These are phyloP conservation scores for Pichia sp. DNA, from an alignment of 1,139 yeast genomes.

Conservation along the genomic window DNA sequence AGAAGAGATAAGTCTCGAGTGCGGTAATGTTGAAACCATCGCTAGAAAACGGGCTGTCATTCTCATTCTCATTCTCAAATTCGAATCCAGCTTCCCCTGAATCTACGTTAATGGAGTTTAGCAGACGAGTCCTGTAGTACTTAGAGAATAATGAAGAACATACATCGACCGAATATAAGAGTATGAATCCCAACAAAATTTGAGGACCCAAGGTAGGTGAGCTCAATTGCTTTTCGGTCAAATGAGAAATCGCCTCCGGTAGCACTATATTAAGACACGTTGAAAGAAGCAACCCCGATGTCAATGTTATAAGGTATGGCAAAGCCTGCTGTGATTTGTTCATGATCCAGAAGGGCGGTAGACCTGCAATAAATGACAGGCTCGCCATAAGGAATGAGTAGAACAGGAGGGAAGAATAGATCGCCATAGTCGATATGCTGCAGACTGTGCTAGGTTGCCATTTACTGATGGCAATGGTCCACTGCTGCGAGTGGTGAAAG, in stretches of 20 bases:
- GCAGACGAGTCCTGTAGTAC: background rate
- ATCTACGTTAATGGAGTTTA: background rate
- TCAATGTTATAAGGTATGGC: slow-evolving; percentile 8
- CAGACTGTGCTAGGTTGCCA: background rate
- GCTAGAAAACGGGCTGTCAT: background rate
- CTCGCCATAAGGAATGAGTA: slow-evolving; percentile 14
- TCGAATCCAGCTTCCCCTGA: background rate
- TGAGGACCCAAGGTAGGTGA: slow-evolving; percentile 13
- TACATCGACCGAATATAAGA: slow-evolving; percentile 10
- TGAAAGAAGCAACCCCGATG: slow-evolving; percentile 17
- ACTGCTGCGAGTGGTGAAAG: too few species aligned
- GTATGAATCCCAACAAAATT: slow-evolving; percentile 15
- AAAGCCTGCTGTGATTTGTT: slow-evolving; percentile 3
- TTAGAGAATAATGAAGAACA: slow-evolving; percentile 6
- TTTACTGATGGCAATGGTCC: too few species aligned
- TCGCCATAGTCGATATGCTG: background rate
- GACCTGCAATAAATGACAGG: slow-evolving; percentile 16
- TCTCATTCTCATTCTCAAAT: background rate
- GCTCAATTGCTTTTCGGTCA: slow-evolving; percentile 1
- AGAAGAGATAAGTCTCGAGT: slow-evolving; percentile 12
- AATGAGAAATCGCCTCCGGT: slow-evolving; percentile 16
- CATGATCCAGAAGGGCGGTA: slow-evolving; percentile 13
- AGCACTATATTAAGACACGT: slow-evolving; percentile 15
- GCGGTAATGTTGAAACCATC: background rate
- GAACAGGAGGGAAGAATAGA: background rate